Evolutionary conservation across 1,284 basidiomycete genomes (phyloP).

Genomic region (Marasmius sp.): DNA sequence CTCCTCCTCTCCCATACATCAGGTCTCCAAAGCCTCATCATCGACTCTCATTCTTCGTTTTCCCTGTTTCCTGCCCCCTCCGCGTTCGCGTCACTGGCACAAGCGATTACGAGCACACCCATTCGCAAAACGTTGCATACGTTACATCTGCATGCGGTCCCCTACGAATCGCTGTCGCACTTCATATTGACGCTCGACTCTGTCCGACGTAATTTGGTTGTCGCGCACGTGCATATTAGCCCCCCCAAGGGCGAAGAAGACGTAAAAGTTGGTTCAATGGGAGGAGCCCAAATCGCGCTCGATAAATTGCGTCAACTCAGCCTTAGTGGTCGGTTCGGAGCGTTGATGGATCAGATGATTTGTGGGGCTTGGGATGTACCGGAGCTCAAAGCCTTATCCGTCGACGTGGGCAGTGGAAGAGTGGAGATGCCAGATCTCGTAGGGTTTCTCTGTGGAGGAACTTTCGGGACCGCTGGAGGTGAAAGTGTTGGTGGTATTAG

Average conservation of each 20-base stretch:
- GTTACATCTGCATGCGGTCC: not conserved
- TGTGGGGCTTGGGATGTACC: conserved; percentile 60
- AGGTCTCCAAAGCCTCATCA: not conserved
- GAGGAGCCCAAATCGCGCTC: not conserved
- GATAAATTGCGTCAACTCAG: conserved; percentile 57
- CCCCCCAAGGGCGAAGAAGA: not conserved
- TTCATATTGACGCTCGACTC: conserved; percentile 1
- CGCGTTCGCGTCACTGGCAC: not conserved
- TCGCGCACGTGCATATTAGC: not conserved
- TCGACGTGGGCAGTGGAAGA: conserved; percentile 42
- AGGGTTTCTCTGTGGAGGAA: conserved; percentile 45
- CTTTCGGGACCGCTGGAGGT: not conserved
- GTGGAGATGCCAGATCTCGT: conserved; percentile 56
- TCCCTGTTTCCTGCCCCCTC: not conserved
- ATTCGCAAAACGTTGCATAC: not conserved
- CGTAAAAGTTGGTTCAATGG: not conserved
- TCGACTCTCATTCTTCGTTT: not conserved
- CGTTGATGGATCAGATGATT: conserved; percentile 64
- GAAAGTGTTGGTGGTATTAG: not conserved
- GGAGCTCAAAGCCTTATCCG: conserved; percentile 48
- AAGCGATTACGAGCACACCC: not conserved
- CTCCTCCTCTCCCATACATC: not conserved
- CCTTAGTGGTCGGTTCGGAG: conserved; percentile 55
- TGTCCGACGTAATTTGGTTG: not conserved
- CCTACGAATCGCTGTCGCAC: conserved; percentile 1